These are phyloP conservation scores for Aspergillus sojae DNA, from an alignment of 2,329 filamentous ascomycete genomes.

Conservation along the genomic window DNA sequence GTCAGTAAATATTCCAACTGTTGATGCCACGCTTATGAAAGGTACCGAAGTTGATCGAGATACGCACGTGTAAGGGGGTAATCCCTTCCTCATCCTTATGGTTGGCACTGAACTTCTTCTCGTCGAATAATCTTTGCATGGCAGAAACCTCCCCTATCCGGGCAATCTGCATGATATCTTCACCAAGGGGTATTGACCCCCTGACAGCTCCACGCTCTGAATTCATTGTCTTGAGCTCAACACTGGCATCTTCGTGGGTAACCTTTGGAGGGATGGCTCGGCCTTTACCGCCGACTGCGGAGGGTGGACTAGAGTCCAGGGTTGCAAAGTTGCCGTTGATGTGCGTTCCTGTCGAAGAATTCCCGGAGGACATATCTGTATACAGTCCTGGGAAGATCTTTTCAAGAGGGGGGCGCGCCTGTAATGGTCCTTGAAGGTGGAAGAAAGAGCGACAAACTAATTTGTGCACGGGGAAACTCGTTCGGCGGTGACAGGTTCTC, in stretches of 20 bases:
- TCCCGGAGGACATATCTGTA: constrained; percentile 29
- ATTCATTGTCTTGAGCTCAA: constrained; percentile 45
- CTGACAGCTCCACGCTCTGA: constrained; percentile 33
- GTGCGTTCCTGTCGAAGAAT: constrained; percentile 27
- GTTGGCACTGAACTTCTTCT: constrained; percentile 76
- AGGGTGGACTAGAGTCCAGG: constrained; percentile 28
- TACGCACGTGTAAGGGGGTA: constrained; percentile 85
- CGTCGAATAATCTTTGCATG: constrained; percentile 88
- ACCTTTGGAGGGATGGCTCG: constrained; percentile 36
- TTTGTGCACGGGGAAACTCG: constrained; percentile 13
- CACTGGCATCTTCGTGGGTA: constrained; percentile 32
- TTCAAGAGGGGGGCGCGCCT: not conserved
- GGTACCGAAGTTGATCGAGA: not conserved
- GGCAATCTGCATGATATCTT: constrained; percentile 95
- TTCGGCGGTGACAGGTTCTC: constrained; percentile 15
- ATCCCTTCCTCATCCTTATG: constrained; percentile 91
- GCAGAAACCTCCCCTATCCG: constrained; percentile 80
- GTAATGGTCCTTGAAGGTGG: not conserved
- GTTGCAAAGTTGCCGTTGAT: constrained; percentile 27
- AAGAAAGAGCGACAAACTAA: constrained; percentile 13
- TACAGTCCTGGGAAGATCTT: not conserved
- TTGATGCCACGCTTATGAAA: not conserved
- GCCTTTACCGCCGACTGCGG: constrained; percentile 33
- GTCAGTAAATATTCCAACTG: constrained; percentile 10
- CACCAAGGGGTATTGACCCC: constrained; percentile 52